These are phyloP conservation scores for Eimeria acervulina DNA, from an alignment of 169 alveolate species.

Conservation along the genomic window DNA sequence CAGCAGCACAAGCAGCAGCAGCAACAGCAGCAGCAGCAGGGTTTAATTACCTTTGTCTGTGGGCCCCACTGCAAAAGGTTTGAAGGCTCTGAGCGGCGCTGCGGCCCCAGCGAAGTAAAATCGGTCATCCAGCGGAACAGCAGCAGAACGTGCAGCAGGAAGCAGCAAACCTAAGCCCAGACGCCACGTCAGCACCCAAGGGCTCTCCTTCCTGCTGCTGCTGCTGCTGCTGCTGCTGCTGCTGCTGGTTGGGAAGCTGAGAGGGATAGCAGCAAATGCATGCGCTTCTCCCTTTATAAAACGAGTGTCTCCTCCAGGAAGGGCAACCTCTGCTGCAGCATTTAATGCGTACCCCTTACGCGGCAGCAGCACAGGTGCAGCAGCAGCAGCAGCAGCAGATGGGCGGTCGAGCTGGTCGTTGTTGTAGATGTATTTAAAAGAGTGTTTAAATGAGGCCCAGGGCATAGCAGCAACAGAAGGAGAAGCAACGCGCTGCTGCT, in stretches of 20 bases:
- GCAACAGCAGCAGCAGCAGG: constrained; percentile 1
- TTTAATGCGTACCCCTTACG: constrained; percentile 30
- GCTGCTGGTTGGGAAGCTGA: neutral
- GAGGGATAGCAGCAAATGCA: constrained; percentile 62
- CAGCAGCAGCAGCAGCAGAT: no score
- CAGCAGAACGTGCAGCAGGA: neutral
- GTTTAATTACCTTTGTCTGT: constrained; percentile 20
- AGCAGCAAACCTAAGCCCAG: constrained; percentile 48
- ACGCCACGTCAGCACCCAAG: constrained; percentile 55
- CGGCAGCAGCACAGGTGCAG: constrained; percentile 32
- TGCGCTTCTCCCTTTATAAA: constrained; percentile 54
- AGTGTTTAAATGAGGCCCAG: constrained; percentile 1
- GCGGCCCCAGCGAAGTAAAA: constrained; percentile 54
- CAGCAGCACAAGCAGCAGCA: no score
- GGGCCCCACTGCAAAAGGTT: constrained; percentile 60
- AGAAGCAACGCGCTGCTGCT: neutral
- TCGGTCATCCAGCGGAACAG: neutral
- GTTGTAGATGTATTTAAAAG: neutral
- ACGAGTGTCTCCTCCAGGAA: constrained; percentile 75
- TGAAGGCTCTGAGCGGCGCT: constrained; percentile 57
- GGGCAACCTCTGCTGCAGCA: constrained; percentile 54
- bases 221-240: constrained; percentile 49
- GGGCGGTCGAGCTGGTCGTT: neutral
- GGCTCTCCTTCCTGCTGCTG: constrained; percentile 40
- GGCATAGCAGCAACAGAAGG: neutral